Percentiles rank a stretch among this genome's conserved stretches.
Conservation (phyloP, 2,329 filamentous ascomycete species). For the Fusarium sp. region DNA sequence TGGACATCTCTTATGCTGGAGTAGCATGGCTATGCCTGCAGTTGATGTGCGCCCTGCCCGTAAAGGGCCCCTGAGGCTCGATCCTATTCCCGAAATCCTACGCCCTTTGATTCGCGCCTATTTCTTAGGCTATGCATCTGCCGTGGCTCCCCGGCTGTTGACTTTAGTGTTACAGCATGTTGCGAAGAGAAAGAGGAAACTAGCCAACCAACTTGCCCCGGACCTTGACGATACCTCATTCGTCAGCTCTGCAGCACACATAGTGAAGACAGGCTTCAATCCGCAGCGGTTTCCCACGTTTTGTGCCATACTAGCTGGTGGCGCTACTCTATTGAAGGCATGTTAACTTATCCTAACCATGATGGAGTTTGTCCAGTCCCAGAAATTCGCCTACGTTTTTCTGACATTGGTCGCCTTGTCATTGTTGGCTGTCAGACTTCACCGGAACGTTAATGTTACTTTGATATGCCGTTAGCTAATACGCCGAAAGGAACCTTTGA, state of each 20-base stretch:
- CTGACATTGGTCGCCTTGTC: neutral
- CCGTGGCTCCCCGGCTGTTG: constrained; percentile 64
- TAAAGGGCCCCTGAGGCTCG: constrained; percentile 37
- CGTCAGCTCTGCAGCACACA: constrained; percentile 45
- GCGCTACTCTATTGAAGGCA: constrained; percentile 68
- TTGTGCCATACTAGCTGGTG: constrained; percentile 67
- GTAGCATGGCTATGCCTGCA: constrained; percentile 14
- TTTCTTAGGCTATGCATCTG: constrained; percentile 66
- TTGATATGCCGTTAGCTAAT: constrained; percentile 20
- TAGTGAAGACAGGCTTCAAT: constrained; percentile 61
- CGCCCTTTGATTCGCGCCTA: constrained; percentile 67
- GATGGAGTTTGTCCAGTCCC: neutral
- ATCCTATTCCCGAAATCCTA: constrained; percentile 57
- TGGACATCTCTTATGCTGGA: constrained; percentile 22
- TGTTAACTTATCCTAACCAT: constrained; percentile 30
- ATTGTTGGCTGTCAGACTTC: neutral
- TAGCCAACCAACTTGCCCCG: constrained; percentile 35
- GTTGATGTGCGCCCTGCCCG: constrained; percentile 25
- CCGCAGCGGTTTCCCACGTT: constrained; percentile 68
- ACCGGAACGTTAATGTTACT: neutral
- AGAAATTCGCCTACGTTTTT: neutral
- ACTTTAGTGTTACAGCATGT: constrained; percentile 62
- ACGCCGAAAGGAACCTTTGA: constrained; percentile 41
- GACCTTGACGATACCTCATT: constrained; percentile 45
- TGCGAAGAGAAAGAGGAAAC: constrained; percentile 47